Base-by-base conservation (phyloP, 2,329 filamentous ascomycete genomes). In the Fusarium subglutinans region DNA sequence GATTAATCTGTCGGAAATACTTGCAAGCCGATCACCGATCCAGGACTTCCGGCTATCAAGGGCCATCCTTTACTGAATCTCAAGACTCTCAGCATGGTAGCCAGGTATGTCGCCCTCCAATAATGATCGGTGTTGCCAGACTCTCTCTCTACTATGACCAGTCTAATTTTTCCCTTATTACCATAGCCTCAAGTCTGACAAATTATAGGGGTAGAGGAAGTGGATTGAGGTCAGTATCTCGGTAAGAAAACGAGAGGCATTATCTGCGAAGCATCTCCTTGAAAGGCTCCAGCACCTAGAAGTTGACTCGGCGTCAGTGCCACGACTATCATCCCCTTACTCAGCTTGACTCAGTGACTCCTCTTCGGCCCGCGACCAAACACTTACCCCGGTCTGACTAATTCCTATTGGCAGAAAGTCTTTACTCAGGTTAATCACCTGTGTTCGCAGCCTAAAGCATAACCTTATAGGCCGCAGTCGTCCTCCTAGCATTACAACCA, bases 161-260 rank as follows among this genome's bases (percentile, higher is more conserved):
- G 18, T 40, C 38, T 8, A 22, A n/a, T 10, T 48, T 48, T 17
- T 17, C 10, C 20, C 20, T 7, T 17, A 13, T 6, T 5, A n/a
- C 12, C 7, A 18, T 9, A 9, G 17, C 18, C 5, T 3, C 0
- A 18, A 3, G 3, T 33, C 7, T 30, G 8, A 30, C 4, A 6
- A 17, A 13, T 18, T 4, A 5, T 6, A 0, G 15, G 4, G 5
- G 12, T 13, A 33, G 10, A 50, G 3, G 10, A 9, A 48, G 20
- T 6, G 14, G 8, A 13, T 13, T 3, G 1, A 30, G 10, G 4
- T 30, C 17, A 15, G 14, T 13, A 14, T 10, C 2, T 24, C 4
- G 14, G 28, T n/a, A 1, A 3, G 11, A 13, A 20, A 20, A 10
- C 11, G 5, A 18, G 7, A 17, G 14, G 3, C 22, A 33, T 33